These are phyloP conservation scores for Backusella morwellensis DNA, from an alignment of 192 early-diverging fungal genomes.

Conservation along the genomic window DNA sequence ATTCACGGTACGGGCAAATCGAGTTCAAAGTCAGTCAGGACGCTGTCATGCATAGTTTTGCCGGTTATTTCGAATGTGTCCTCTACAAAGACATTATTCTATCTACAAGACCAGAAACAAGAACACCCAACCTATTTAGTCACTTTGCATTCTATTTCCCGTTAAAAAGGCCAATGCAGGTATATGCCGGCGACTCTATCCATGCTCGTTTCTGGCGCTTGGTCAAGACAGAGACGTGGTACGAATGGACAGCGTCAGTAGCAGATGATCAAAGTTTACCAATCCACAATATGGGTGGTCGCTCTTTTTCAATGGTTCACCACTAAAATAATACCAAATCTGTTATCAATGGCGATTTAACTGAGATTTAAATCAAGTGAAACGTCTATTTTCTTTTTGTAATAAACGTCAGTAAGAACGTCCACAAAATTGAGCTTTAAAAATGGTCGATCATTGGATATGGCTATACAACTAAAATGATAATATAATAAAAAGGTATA, in stretches of 20 bases:
- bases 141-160: constrained; percentile 99
- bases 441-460: background rate
- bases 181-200: constrained; percentile 55
- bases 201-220: constrained; percentile 85
- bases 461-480: no score
- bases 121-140: constrained; percentile 89
- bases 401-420: background rate
- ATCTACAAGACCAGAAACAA: constrained; percentile 81
- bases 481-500: no score
- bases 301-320: constrained; percentile 76
- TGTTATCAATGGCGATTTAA: background rate
- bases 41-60: constrained; percentile 85
- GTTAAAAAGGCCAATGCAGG: constrained; percentile 64
- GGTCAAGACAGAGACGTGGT: constrained; percentile 77
- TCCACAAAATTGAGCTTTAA: background rate
- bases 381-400: background rate
- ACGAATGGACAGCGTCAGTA: constrained; percentile 82
- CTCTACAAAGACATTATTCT: constrained; percentile 81
- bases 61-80: constrained; percentile 94
- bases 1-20: constrained; percentile 57
- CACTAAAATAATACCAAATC: background rate
- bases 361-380: background rate
- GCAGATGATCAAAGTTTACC: constrained; percentile 34
- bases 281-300: constrained; percentile 70
- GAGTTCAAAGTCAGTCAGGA: constrained; percentile 55